A percentile compares a stretch with the other conserved stretches of the same genome.
phyloP scores from a whole-genome alignment of 768 basidiomycete genomes.

The Lactarius hatsudake region DNA sequence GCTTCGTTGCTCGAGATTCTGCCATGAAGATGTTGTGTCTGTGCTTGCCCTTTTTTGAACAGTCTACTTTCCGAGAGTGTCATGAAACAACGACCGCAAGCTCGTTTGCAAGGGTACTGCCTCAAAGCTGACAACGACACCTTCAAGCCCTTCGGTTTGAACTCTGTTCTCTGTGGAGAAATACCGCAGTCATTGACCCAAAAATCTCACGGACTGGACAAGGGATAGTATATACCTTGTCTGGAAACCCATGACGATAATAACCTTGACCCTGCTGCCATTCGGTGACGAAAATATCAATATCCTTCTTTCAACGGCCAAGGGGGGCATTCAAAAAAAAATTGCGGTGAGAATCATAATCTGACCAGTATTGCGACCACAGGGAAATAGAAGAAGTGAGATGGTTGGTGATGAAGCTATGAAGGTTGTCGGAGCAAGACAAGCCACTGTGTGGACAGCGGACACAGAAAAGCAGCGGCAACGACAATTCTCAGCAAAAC shows the following conservation, averaged over 20 bases:
- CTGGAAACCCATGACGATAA: not conserved
- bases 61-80: not conserved
- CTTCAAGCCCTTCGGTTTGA: not conserved
- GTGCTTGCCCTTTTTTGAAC: not conserved
- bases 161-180: not conserved
- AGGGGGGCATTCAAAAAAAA: not conserved
- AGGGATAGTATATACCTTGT: not conserved
- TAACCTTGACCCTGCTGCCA: not conserved
- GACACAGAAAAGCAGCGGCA: not conserved
- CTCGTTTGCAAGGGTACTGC: not conserved
- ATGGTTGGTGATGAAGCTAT: not conserved
- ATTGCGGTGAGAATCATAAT: not conserved
- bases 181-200: no score
- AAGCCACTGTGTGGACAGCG: not conserved
- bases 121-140: not conserved
- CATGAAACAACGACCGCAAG: not conserved
- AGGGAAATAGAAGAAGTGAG: constrained; percentile 3
- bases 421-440: not conserved
- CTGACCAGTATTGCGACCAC: not conserved
- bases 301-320: not conserved
- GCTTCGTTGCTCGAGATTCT: not conserved
- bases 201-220: not conserved
- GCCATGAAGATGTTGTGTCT: not conserved
- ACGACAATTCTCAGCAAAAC: not conserved
- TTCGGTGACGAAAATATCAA: not conserved